A percentile compares a stretch with the other conserved stretches of the same genome.
phyloP scores from a whole-genome alignment of 2,329 filamentous ascomycete species.

The Amauroascus niger region DNA sequence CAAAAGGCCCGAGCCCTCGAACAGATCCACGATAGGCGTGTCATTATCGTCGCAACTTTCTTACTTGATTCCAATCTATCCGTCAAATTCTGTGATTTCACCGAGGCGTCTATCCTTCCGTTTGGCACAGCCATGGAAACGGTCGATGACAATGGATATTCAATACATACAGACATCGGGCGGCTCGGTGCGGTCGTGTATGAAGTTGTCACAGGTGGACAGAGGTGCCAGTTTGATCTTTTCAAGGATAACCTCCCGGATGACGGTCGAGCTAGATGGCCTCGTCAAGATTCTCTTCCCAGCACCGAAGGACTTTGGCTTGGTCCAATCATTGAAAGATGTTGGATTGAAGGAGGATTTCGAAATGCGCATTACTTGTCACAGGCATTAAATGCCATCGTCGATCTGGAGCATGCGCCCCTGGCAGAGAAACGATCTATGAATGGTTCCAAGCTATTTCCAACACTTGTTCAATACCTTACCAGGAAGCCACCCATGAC shows the following conservation, averaged over 20 bases:
- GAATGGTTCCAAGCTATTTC: no score
- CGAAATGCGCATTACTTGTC: neutral
- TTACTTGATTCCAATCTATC: slow-evolving; percentile 19
- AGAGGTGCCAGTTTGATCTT: slow-evolving; percentile 22
- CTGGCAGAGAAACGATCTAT: no score
- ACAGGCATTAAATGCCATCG: no score
- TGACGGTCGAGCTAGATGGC: slow-evolving; percentile 17
- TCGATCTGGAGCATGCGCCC: no score
- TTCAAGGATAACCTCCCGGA: slow-evolving; percentile 16
- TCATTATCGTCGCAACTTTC: slow-evolving; percentile 21
- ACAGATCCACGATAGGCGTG: neutral
- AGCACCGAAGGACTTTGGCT: slow-evolving; percentile 23
- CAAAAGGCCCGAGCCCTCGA: neutral
- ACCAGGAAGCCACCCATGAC: no score
- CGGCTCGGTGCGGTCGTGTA: slow-evolving; percentile 27
- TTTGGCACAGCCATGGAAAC: slow-evolving; percentile 21
- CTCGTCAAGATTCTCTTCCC: slow-evolving; percentile 20
- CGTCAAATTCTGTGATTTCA: slow-evolving; percentile 6
- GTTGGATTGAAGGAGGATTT: slow-evolving; percentile 17
- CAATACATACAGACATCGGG: slow-evolving; percentile 25
- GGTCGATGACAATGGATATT: slow-evolving; percentile 23
- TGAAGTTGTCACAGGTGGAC: slow-evolving; percentile 22
- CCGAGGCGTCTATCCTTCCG: slow-evolving; percentile 2
- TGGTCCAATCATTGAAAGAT: slow-evolving; percentile 22
- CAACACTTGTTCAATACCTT: no score